phyloP scores from a whole-genome alignment of 208 protist species.

The Leishmania aethiopica region DNA sequence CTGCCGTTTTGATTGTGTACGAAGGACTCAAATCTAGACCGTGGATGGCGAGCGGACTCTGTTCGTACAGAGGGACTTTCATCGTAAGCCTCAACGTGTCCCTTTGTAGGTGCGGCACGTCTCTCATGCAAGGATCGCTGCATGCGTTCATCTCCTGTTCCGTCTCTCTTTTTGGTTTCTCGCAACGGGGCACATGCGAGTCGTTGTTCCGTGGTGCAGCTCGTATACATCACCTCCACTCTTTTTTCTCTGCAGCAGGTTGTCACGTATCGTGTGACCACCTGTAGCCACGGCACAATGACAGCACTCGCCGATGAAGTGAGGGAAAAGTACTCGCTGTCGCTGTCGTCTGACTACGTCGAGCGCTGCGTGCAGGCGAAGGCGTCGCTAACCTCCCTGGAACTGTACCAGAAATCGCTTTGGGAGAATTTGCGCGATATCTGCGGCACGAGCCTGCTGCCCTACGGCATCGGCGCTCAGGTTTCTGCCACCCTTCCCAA shows the following conservation, averaged over 20 bases:
- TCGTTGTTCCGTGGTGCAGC: background rate
- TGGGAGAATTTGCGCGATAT: constrained; percentile 69
- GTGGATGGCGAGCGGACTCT: background rate
- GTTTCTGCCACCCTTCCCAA: constrained; percentile 37
- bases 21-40: no score
- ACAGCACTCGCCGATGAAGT: constrained; percentile 41
- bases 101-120: no score
- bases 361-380: constrained; percentile 36
- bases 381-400: constrained; percentile 35
- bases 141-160: background rate
- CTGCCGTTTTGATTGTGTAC: background rate
- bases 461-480: constrained; percentile 59
- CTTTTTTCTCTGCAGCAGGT: background rate
- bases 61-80: background rate
- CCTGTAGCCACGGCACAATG: constrained; percentile 21
- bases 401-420: constrained; percentile 59
- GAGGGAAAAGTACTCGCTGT: constrained; percentile 42
- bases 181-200: background rate
- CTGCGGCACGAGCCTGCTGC: constrained; percentile 50
- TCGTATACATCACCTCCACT: background rate
- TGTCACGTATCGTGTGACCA: background rate
- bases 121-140: background rate
- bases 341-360: constrained; percentile 60
- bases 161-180: background rate
- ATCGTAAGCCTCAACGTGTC: background rate